Evolutionary conservation across 129 eudicot species (phyloP), one percentile per base, ranked within the genome.

Genomic region (Lactuca saligna): DNA sequence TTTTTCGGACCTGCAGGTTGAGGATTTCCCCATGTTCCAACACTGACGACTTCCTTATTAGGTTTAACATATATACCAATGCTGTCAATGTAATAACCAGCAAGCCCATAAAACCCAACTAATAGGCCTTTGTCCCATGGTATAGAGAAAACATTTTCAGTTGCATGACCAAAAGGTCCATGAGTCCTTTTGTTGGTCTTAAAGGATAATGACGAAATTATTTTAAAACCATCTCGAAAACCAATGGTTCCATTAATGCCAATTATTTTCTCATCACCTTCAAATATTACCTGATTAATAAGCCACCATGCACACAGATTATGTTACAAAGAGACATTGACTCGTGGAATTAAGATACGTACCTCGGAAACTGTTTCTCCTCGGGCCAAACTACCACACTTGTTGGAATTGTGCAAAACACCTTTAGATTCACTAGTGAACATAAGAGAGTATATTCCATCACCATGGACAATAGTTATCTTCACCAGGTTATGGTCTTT

Each of bases 101-200:
- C 42, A 69, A n/a, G 7, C 4, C 74, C 74, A 13, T 69, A 59
- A 69, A 69, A 69, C 48, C 75, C 75, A 0, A 15, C 66, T 4
- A 71, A 46, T 0, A 37, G 32, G 4, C 68, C 68, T 7, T 44
- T 60, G 17, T 10, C 44, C 57, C 38, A 57, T 3, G 65, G 65
- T 59, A 57, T 4, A 5, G 75, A 57, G 38, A 70, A 70, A 48
- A 2, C 1, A 12, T 46, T 17, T 1, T 9, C 7, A 0, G 41
- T 42, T 25, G 17, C 51, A 7, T 3, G 11, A 42, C 66, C 75
- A 70, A 41, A 70, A 20, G 75, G 75, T 59, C 67, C 75, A 58
- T 57, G 57, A 16, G 33, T 49, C 33, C 5, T 57, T 16, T 42
- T 42, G 57, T 44, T 61, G 0, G 75, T 70, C 11, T 11, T 4